Base-by-base conservation (phyloP, 2,329 filamentous ascomycete genomes). In the Sarocladiaceae sp. region DNA sequence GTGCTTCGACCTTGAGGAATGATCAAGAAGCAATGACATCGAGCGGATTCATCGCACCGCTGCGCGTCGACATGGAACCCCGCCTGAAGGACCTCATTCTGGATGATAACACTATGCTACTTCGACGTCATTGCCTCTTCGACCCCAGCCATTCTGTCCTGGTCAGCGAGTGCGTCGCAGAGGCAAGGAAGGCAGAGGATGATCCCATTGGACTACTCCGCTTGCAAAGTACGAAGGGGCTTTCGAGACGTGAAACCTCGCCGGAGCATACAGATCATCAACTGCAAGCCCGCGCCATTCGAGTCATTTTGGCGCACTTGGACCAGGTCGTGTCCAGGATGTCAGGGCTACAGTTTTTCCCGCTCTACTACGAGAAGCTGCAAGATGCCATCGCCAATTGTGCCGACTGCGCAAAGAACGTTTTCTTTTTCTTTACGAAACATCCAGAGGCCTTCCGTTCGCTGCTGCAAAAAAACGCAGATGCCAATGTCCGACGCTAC, bases 101-200 rank as follows among this genome's bases (percentile, higher is more conserved):
- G 10, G 65, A 71, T 47, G 82, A 91, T 42, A 96, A 96, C 53
- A 80, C 85, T 48, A 53, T 78, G 2, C 75, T 88, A 19, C 72
- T 95, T 37, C 79, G 84, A 44, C 80, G 84, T 15, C 89, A 94
- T 56, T 90, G 85, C 58, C 71, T 94, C 19, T 86, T 85, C 54
- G 89, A 95, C 54, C 76, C 78, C 2, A 72, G 73, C 24, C 86
- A 95, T 55, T 70, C 80, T 2, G 64, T 67, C 2, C 88, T 95
- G 51, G 73, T 89, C 13, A 41, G 37, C 19, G 23, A 29, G 4
- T 41, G 37, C 23, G 24, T 41, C 4, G 29, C 24, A n/a, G 20
- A 15, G 42, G 42, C 42, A 9, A 23, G 21, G 16, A 24, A 16
- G 18, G 20, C 35, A 7, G 35, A 15, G 12, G 40, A 34, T 19